These are phyloP conservation scores for Trichoderma gamsii DNA, from an alignment of 495 filamentous ascomycete species.

Conservation along the genomic window DNA sequence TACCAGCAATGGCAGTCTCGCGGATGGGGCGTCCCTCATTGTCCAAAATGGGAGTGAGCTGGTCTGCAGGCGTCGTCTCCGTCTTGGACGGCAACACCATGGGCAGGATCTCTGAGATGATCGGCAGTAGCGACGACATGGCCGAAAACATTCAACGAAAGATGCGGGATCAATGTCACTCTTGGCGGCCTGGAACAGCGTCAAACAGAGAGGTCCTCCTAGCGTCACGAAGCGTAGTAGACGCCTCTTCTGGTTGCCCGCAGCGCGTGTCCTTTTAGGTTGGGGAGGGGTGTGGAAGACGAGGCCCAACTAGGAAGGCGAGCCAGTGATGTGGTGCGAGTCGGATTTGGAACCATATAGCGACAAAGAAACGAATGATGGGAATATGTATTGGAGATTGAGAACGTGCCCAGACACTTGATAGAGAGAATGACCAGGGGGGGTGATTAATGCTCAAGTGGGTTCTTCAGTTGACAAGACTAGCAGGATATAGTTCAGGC, in stretches of 20 bases:
- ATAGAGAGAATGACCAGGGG: background rate
- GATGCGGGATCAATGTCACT: background rate
- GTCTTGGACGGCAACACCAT: constrained; percentile 44
- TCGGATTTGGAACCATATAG: background rate
- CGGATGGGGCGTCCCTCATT: constrained; percentile 8
- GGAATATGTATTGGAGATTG: background rate
- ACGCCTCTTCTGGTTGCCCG: background rate
- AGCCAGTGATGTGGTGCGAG: constrained; percentile 8
- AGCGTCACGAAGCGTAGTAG: background rate
- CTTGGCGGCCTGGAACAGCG: constrained; percentile 3
- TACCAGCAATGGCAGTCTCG: constrained; percentile 51
- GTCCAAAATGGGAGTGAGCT: constrained; percentile 30
- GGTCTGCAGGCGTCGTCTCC: constrained; percentile 37
- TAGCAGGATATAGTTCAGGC: background rate
- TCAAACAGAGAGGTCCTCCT: background rate
- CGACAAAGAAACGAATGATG: background rate
- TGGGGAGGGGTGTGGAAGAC: constrained; percentile 6
- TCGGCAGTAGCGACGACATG: constrained; percentile 44
- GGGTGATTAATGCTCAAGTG: background rate
- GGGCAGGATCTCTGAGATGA: constrained; percentile 44
- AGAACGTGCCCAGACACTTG: background rate
- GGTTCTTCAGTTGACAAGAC: background rate
- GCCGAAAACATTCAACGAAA: constrained; percentile 13
- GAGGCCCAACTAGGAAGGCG: constrained; percentile 14
- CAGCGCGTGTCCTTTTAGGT: constrained; percentile 1